phyloP scores from a whole-genome alignment of 768 basidiomycete genomes.

The Kwoniella botswanensis region DNA sequence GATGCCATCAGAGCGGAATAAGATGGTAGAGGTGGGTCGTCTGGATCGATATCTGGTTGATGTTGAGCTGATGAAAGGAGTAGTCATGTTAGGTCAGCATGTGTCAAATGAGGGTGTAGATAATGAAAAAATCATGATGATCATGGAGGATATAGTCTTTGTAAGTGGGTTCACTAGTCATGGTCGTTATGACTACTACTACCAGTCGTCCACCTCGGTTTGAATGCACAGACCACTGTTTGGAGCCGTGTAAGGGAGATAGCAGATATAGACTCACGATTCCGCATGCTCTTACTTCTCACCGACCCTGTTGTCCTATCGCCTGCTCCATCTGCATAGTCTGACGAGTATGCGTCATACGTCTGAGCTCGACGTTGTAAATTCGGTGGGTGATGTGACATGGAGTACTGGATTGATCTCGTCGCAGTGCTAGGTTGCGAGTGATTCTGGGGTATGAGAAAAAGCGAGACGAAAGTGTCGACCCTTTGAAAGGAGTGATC shows the following conservation, averaged over 20 bases:
- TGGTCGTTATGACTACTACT: neutral
- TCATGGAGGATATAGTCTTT: neutral
- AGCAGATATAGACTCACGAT: constrained; percentile 24
- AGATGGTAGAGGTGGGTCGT: constrained; percentile 47
- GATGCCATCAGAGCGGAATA: constrained; percentile 45
- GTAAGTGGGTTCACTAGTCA: neutral
- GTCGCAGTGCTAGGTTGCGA: neutral
- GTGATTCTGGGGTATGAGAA: too few species aligned
- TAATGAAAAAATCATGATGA: neutral
- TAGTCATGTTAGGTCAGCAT: constrained; percentile 1
- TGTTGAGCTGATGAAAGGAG: constrained; percentile 14
- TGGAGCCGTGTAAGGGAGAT: neutral
- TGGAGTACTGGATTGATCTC: neutral
- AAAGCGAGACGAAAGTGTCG: too few species aligned
- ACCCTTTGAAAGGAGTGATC: too few species aligned
- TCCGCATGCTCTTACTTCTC: constrained; percentile 43
- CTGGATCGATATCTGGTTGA: constrained; percentile 22
- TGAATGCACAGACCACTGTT: constrained; percentile 1
- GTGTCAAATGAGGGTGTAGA: neutral
- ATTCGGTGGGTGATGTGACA: constrained; percentile 25
- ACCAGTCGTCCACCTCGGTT: neutral
- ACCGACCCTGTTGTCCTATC: constrained; percentile 16
- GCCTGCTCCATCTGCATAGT: constrained; percentile 22
- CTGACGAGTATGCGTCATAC: constrained; percentile 32
- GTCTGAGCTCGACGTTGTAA: constrained; percentile 44